phyloP scores from a whole-genome alignment of 306 rosid genomes.

The Quercus bicolor region DNA sequence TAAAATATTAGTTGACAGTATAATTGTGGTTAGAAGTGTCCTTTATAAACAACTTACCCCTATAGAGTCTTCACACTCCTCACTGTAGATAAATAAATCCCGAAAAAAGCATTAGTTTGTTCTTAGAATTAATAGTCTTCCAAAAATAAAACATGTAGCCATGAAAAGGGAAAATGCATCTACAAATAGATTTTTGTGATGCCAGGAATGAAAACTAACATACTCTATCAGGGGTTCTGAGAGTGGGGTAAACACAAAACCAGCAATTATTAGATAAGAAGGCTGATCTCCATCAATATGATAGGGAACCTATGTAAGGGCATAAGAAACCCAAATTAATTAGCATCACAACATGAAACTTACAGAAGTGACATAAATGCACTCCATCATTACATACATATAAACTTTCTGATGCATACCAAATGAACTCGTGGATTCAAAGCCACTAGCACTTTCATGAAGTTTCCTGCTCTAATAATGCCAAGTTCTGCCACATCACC shows the following conservation, averaged over 20 bases:
- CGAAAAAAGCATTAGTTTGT: background rate
- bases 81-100: slow-evolving; percentile 44
- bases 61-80: slow-evolving; percentile 85
- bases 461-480: slow-evolving; percentile 72
- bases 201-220: slow-evolving; percentile 24
- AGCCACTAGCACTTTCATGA: slow-evolving; percentile 55
- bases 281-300: slow-evolving; percentile 87
- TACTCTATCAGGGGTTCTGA: slow-evolving; percentile 96
- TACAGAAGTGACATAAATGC: background rate
- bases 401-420: slow-evolving; percentile 42
- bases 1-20: slow-evolving; percentile 5
- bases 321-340: slow-evolving; percentile 14
- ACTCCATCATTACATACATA: slow-evolving; percentile 9
- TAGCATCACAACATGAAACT: slow-evolving; percentile 29
- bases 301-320: slow-evolving; percentile 63
- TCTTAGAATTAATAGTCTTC: background rate
- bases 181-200: background rate
- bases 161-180: background rate
- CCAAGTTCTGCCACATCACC: slow-evolving; percentile 92
- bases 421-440: slow-evolving; percentile 85
- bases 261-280: slow-evolving; percentile 87
- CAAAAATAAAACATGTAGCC: background rate
- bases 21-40: slow-evolving; percentile 4
- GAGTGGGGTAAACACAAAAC: slow-evolving; percentile 97
- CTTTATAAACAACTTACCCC: slow-evolving; percentile 58